Conservation (phyloP, 371 early-diverging fungal species). For the Synchytrium microbalum region DNA sequence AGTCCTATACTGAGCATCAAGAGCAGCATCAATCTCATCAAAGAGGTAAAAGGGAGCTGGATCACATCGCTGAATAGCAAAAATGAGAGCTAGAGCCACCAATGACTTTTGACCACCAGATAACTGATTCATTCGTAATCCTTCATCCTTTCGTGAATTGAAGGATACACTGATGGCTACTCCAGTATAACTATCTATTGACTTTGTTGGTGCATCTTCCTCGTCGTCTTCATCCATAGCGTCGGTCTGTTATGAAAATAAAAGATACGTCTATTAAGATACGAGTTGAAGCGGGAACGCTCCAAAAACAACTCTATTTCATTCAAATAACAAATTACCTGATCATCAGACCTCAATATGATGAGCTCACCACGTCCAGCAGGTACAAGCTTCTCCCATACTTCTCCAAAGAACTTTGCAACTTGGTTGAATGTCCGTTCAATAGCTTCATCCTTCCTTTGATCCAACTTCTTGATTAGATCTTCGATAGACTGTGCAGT, state of each 20-base stretch:
- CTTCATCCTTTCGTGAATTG: conserved; percentile 57
- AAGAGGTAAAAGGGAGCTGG: conserved; percentile 99
- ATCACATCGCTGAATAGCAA: conserved; percentile 98
- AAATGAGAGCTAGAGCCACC: conserved; percentile 95
- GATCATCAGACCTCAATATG: conserved; percentile 65
- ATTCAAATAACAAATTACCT: conserved; percentile 29
- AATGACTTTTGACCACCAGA: conserved; percentile 99
- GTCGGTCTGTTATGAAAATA: conserved; percentile 14
- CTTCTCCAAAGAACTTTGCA: conserved; percentile 71
- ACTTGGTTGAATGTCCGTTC: conserved; percentile 93
- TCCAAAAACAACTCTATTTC: not conserved
- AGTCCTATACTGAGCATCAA: conserved; percentile 93
- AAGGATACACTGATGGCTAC: conserved; percentile 72
- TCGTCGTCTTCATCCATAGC: conserved; percentile 20
- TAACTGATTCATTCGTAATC: conserved; percentile 88
- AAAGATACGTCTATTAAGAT: conserved; percentile 3
- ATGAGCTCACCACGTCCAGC: conserved; percentile 78
- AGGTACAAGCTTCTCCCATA: conserved; percentile 89
- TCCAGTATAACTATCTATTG: conserved; percentile 80
- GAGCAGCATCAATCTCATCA: conserved; percentile 99
- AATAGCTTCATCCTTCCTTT: conserved; percentile 93
- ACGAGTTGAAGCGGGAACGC: not conserved
- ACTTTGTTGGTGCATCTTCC: conserved; percentile 13
- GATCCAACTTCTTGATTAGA: conserved; percentile 82
- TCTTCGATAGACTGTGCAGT: conserved; percentile 61